Percentiles rank a stretch among this genome's conserved stretches.
phyloP scores from a whole-genome alignment of 78 protist species.

The Planoprotostelium fungivorum region DNA sequence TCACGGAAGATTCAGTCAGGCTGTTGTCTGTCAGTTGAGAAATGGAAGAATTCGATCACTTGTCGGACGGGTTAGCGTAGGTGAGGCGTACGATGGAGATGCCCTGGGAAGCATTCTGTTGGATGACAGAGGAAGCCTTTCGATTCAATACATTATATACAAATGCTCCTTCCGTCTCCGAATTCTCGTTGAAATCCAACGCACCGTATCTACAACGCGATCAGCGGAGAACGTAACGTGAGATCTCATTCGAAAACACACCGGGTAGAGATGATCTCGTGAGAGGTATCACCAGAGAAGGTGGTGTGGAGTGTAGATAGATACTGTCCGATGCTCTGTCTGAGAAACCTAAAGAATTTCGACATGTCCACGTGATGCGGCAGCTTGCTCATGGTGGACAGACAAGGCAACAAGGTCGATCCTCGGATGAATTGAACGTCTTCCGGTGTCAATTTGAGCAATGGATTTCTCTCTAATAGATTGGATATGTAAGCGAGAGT shows the following conservation, averaged over 20 bases:
- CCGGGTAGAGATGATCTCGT: not conserved
- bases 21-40: not conserved
- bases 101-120: not conserved
- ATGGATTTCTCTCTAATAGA: conserved; percentile 38
- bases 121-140: not conserved
- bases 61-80: not conserved
- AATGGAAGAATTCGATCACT: no score
- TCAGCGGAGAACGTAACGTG: no score
- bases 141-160: not conserved
- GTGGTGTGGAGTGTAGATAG: conserved; percentile 21
- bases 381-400: conserved; percentile 1
- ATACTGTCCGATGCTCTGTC: conserved; percentile 35
- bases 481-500: conserved; percentile 17
- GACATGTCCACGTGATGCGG: conserved; percentile 18
- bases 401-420: conserved; percentile 14
- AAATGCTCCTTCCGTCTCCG: not conserved
- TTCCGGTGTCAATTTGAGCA: conserved; percentile 33
- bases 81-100: not conserved
- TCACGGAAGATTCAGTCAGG: not conserved
- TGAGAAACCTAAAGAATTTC: conserved; percentile 31
- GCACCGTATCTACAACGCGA: not conserved
- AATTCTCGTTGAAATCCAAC: not conserved
- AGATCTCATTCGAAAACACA: no score
- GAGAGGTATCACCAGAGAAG: not conserved
- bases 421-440: conserved; percentile 55